A percentile compares a stretch with the other conserved stretches of the same genome.
Conservation (phyloP, 1,139 yeast species). For the Saccharomyces hybrid region DNA sequence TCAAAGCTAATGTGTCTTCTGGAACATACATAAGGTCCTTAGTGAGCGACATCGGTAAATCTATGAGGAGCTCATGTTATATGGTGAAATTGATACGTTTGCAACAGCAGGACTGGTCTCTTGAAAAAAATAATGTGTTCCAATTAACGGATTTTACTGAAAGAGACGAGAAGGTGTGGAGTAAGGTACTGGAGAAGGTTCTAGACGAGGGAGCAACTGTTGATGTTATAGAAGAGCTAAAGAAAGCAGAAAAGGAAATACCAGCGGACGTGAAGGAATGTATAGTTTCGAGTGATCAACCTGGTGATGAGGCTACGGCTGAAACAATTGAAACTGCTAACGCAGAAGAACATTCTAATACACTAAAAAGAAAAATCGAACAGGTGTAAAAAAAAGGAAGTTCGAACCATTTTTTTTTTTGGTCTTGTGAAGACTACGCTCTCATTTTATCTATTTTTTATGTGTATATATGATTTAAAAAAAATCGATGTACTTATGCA, state of each 20-base stretch:
- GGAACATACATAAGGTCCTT: constrained; percentile 93
- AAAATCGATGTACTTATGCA: neutral
- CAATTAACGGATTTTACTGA: constrained; percentile 55
- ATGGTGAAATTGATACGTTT: constrained; percentile 77
- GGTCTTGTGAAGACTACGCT: neutral
- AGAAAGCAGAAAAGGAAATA: constrained; percentile 19
- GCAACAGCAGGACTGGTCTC: constrained; percentile 76
- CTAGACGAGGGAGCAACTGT: constrained; percentile 35
- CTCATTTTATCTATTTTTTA: neutral
- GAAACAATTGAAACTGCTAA: constrained; percentile 8
- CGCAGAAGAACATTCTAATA: neutral
- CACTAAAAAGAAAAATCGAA: neutral
- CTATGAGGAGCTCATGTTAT: constrained; percentile 73
- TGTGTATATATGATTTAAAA: neutral
- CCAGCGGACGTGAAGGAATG: neutral
- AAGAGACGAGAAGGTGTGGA: constrained; percentile 53
- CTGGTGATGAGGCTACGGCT: constrained; percentile 11
- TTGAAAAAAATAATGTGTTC: constrained; percentile 60
- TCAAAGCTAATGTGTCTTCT: constrained; percentile 75
- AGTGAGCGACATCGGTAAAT: constrained; percentile 80
- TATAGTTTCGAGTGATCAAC: neutral
- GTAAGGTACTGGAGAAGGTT: constrained; percentile 49
- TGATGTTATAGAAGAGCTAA: constrained; percentile 30
- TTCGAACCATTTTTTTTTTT: neutral
- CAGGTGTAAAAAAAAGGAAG: neutral